A percentile compares a stretch with the other conserved stretches of the same genome.
phyloP scores from a whole-genome alignment of 768 basidiomycete species.

The Filobasidium floriforme region DNA sequence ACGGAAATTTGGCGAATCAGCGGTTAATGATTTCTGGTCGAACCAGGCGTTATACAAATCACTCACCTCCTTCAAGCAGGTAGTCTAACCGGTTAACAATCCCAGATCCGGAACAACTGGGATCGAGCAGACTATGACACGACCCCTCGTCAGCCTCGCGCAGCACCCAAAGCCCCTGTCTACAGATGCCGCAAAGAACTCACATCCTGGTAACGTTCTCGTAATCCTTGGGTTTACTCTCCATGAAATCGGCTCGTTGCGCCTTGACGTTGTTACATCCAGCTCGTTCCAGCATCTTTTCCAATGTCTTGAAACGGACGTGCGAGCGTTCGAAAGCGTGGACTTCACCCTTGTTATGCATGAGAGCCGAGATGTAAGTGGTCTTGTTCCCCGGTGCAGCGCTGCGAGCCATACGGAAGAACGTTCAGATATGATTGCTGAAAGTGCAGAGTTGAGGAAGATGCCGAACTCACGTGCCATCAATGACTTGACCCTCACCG shows the following conservation, averaged over 20 bases:
- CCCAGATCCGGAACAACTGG: conserved; percentile 91
- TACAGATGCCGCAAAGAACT: conserved; percentile 36
- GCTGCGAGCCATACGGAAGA: conserved; percentile 14
- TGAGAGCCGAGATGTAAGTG: conserved; percentile 79
- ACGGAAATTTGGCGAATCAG: conserved; percentile 17
- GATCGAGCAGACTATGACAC: conserved; percentile 68
- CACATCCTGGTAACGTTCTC: conserved; percentile 75
- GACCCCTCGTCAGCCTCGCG: no score
- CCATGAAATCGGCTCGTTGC: conserved; percentile 74
- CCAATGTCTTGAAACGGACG: conserved; percentile 71
- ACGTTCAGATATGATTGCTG: not conserved
- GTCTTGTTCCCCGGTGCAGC: conserved; percentile 98
- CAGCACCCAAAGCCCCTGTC: not conserved
- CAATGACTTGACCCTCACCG: conserved; percentile 57
- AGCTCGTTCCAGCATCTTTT: conserved; percentile 76
- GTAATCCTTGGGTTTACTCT: conserved; percentile 64
- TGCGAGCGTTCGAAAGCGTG: conserved; percentile 80
- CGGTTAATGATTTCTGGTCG: no score
- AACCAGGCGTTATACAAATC: not conserved
- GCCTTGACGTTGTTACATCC: conserved; percentile 72
- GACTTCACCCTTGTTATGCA: conserved; percentile 70
- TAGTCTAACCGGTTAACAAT: conserved; percentile 85
- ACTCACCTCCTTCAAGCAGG: conserved; percentile 64
- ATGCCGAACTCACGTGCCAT: conserved; percentile 59
- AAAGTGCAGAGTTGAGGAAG: not conserved